A percentile compares a stretch with the other conserved stretches of the same genome.
phyloP scores from a whole-genome alignment of 2,329 filamentous ascomycete species.

The Aquanectria penicillioides region DNA sequence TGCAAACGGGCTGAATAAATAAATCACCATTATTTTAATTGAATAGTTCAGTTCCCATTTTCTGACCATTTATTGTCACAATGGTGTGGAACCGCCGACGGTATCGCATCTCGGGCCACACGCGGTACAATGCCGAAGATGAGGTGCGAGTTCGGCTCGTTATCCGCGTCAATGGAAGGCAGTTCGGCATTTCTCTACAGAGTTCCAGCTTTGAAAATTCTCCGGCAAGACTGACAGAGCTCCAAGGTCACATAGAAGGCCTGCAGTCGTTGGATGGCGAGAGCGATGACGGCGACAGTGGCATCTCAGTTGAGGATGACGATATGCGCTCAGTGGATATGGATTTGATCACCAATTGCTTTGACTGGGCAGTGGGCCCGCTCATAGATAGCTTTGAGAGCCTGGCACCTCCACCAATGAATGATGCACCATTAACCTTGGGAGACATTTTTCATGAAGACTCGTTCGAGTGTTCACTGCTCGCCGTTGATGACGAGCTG shows the following conservation, averaged over 20 bases:
- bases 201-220: not conserved
- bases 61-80: no score
- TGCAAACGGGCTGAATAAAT: no score
- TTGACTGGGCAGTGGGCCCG: not conserved
- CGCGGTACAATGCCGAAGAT: no score
- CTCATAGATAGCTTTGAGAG: not conserved
- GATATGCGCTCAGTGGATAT: not conserved
- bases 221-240: not conserved
- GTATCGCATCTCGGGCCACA: no score
- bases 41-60: no score
- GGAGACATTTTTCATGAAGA: not conserved
- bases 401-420: not conserved
- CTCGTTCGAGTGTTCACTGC: not conserved
- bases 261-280: not conserved
- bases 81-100: no score
- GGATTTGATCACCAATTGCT: not conserved
- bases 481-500: not conserved
- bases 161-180: constrained; percentile 6
- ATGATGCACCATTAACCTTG: not conserved
- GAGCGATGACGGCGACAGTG: not conserved
- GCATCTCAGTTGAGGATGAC: not conserved
- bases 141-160: not conserved
- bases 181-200: not conserved
- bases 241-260: not conserved
- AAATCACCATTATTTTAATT: no score